Evolutionary conservation across 495 filamentous ascomycete species (phyloP), one percentile per base, ranked within the genome.

Genomic region (Daldinia childiae): DNA sequence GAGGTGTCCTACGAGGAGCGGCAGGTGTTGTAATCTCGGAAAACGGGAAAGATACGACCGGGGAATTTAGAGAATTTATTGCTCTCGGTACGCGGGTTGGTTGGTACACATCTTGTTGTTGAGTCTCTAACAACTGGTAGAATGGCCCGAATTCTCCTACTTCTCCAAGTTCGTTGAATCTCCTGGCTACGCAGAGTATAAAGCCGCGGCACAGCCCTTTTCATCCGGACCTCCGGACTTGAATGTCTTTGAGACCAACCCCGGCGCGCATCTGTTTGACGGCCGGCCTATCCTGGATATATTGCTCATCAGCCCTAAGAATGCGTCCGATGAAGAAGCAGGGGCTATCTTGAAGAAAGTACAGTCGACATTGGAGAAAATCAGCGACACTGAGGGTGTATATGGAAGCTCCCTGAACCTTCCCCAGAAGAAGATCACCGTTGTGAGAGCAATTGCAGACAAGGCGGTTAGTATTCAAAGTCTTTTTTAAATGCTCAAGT

Each of bases 361-460:
- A 0, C n/a, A 57, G 36, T 59, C 64, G 11, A 55, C 21, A 30
- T 7, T 68, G 4, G 36, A 52, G 52, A 64, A 62, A n/a, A 19
- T 29, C 27, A 21, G 8, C 12, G 64, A 61, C 24, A 27, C 34
- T 2, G 58, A 55, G 3, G 54, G 59, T n/a, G 64, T 72, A 2
- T 72, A 68, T 24, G 69, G 69, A 45, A 63, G 41, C 58, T 36
- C 58, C 7, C n/a, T 64, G 4, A 72, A 72, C 29, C 69, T 72
- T 9, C 59, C 63, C 12, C 8, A 63, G 59, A 68, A 68, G 45
- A 56, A 60, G 43, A n/a, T 67, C n/a, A 24, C 45, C 24, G 4
- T 72, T 15, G 21, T 72, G 7, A 64, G 57, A 26, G 36, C 38
- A 14, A 51, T 68, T 19, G 27, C 58, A 19, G 66, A 55, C 60